Evolutionary conservation across 2,329 filamentous ascomycete genomes (phyloP).

Genomic region (Talaromyces sp.): DNA sequence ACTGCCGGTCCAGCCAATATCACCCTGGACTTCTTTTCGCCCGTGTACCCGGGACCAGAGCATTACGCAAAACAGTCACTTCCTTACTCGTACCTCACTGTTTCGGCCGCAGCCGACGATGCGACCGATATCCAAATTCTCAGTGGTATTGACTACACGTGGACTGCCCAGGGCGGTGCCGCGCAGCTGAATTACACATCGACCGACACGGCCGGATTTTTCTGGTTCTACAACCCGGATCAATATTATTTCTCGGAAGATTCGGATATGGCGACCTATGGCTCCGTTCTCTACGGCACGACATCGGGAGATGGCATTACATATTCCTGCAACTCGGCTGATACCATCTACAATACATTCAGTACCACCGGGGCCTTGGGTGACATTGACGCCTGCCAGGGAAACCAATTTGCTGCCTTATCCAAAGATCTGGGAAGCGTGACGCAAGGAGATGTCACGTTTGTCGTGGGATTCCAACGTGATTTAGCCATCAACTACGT

Average conservation of each 20-base stretch:
- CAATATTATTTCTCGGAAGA: slow-evolving; percentile 29
- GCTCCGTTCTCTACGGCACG: slow-evolving; percentile 35
- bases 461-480: slow-evolving; percentile 39
- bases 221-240: slow-evolving; percentile 27
- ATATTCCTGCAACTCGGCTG: slow-evolving; percentile 1
- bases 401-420: slow-evolving; percentile 31
- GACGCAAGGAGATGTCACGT: slow-evolving; percentile 25
- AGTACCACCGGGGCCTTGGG: slow-evolving; percentile 24
- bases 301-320: slow-evolving; percentile 23
- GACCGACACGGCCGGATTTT: slow-evolving; percentile 23
- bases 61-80: slow-evolving; percentile 41
- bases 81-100: slow-evolving; percentile 41
- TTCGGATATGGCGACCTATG: slow-evolving; percentile 40
- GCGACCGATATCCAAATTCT: slow-evolving; percentile 35
- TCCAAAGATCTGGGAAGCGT: slow-evolving; percentile 36
- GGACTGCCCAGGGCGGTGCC: slow-evolving; percentile 31
- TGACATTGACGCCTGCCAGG: slow-evolving; percentile 17
- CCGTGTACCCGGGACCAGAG: slow-evolving; percentile 32
- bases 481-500: slow-evolving; percentile 39
- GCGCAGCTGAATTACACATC: slow-evolving; percentile 21
- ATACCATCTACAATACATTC: slow-evolving; percentile 28
- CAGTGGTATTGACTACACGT: slow-evolving; percentile 40
- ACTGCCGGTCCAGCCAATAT: slow-evolving; percentile 31
- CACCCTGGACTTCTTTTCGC: slow-evolving; percentile 42
- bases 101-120: slow-evolving; percentile 23